These are phyloP conservation scores for Suhomyces pyralidae DNA, from an alignment of 805 yeast species.

Conservation along the genomic window DNA sequence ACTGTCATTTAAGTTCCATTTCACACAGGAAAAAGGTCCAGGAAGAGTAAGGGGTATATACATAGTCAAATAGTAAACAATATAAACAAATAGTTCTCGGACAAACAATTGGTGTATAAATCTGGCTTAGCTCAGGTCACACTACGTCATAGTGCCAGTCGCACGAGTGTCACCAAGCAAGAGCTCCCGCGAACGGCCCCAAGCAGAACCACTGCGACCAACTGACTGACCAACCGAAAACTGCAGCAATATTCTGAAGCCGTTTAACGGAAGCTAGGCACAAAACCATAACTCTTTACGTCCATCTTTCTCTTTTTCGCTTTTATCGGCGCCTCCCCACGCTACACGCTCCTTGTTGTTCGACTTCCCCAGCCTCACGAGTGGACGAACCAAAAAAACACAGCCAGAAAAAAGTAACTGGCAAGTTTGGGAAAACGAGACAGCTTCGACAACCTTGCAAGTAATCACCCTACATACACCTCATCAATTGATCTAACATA, in stretches of 20 bases:
- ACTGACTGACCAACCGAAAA: background rate
- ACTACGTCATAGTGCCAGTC: background rate
- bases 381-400: slow-evolving; percentile 6
- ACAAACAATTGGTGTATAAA: background rate
- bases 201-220: background rate
- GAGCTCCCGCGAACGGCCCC: background rate
- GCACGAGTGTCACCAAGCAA: background rate
- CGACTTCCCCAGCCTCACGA: slow-evolving; percentile 4
- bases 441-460: background rate
- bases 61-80: background rate
- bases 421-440: slow-evolving; percentile 1
- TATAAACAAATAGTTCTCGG: background rate
- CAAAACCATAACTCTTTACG: background rate
- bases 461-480: background rate
- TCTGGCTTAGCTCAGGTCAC: background rate
- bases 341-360: background rate
- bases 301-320: background rate
- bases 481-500: background rate
- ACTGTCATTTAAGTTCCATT: slow-evolving; percentile 64
- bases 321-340: background rate
- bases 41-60: background rate
- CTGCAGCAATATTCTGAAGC: background rate
- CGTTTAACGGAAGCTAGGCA: background rate
- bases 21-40: slow-evolving; percentile 16
- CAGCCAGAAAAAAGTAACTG: slow-evolving; percentile 4